phyloP scores from a whole-genome alignment of 192 early-diverging fungal species.

The Coemansia sp. region DNA sequence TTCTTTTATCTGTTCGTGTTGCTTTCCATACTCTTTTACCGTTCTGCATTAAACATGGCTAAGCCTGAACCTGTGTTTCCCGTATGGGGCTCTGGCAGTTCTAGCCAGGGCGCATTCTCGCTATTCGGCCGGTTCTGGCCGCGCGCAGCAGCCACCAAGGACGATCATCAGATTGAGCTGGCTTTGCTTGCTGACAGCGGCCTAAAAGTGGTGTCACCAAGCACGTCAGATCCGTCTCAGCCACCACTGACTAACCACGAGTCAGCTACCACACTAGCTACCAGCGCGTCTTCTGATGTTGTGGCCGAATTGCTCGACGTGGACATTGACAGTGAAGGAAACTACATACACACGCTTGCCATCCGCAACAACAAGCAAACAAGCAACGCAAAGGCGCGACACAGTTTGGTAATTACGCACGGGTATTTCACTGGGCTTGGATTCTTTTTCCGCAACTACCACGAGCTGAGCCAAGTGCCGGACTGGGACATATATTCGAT shows the following conservation, averaged over 20 bases:
- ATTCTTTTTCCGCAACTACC: constrained; percentile 54
- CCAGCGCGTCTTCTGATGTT: neutral
- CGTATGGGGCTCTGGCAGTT: constrained; percentile 10
- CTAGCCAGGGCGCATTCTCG: constrained; percentile 3
- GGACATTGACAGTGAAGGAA: constrained; percentile 35
- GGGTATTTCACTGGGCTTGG: constrained; percentile 55
- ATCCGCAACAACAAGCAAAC: constrained; percentile 19
- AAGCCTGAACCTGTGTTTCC: constrained; percentile 2
- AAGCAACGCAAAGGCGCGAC: neutral
- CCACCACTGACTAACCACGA: neutral
- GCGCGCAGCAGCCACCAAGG: constrained; percentile 12
- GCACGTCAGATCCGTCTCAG: neutral
- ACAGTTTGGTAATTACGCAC: constrained; percentile 53
- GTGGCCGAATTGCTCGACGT: constrained; percentile 38
- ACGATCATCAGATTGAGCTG: constrained; percentile 24
- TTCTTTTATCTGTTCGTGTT: neutral
- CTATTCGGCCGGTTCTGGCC: constrained; percentile 23
- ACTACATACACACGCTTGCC: constrained; percentile 52
- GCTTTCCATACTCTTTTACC: neutral
- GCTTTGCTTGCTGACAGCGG: constrained; percentile 33
- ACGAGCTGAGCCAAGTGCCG: constrained; percentile 36
- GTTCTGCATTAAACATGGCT: constrained; percentile 1
- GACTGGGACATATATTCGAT: constrained; percentile 50
- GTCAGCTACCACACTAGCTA: neutral
- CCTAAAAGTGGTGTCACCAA: constrained; percentile 11